These are phyloP conservation scores for Candida parachauliodes DNA, from an alignment of 805 yeast species.

Conservation along the genomic window DNA sequence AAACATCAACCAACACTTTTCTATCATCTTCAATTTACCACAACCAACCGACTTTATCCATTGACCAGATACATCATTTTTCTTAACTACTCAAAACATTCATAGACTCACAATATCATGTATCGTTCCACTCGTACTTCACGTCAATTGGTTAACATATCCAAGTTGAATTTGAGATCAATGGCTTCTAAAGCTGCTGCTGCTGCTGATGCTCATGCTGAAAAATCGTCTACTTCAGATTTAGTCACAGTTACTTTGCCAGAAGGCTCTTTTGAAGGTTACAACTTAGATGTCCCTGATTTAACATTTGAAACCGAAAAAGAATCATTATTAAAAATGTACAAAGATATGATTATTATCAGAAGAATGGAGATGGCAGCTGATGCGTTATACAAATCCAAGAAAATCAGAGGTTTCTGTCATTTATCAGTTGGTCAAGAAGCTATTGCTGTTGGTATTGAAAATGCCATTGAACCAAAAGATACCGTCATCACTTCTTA, in stretches of 20 bases:
- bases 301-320: constrained; percentile 76
- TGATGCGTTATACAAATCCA: constrained; percentile 96
- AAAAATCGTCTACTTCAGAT: constrained; percentile 23
- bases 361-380: constrained; percentile 99
- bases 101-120: not conserved
- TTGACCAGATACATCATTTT: not conserved
- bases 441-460: constrained; percentile 98
- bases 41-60: not conserved
- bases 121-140: constrained; percentile 4
- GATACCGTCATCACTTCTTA: constrained; percentile 95
- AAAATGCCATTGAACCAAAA: constrained; percentile 79
- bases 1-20: not conserved
- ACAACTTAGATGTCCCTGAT: constrained; percentile 68
- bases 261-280: constrained; percentile 79
- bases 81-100: not conserved
- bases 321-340: constrained; percentile 81
- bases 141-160: constrained; percentile 4
- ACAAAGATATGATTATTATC: constrained; percentile 90
- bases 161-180: constrained; percentile 3
- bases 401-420: constrained; percentile 98
- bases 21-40: not conserved
- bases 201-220: constrained; percentile 19
- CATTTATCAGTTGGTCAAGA: constrained; percentile 98
- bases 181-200: constrained; percentile 6
- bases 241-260: constrained; percentile 60